Percentiles rank a stretch among this genome's conserved stretches.
Conservation (phyloP, 1,139 yeast species). For the Zygosaccharomyces pseudobailii region DNA sequence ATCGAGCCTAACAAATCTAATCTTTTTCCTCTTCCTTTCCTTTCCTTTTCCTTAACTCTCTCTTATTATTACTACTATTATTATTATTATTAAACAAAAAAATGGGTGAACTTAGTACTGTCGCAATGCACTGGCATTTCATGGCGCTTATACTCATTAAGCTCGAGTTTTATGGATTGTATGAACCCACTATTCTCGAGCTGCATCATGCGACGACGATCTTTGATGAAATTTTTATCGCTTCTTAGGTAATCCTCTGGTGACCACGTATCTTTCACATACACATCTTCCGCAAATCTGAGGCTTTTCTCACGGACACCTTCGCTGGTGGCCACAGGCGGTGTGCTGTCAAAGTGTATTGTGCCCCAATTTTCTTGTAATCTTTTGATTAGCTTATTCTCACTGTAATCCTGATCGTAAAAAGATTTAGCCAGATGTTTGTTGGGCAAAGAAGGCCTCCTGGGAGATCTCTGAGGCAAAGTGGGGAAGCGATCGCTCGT, state of each 20-base stretch:
- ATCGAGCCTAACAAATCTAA: not conserved
- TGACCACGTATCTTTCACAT: constrained; percentile 23
- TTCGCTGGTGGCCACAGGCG: constrained; percentile 3
- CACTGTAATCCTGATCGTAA: constrained; percentile 11
- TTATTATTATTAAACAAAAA: constrained; percentile 15
- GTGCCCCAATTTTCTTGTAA: constrained; percentile 23
- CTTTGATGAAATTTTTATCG: constrained; percentile 20
- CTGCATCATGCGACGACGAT: constrained; percentile 22
- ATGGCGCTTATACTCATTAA: constrained; percentile 29
- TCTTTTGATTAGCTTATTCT: constrained; percentile 13
- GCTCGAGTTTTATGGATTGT: constrained; percentile 24
- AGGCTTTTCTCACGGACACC: constrained; percentile 7
- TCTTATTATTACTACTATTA: not conserved
- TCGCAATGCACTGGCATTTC: constrained; percentile 33
- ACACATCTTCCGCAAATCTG: constrained; percentile 20
- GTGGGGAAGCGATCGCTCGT: not conserved
- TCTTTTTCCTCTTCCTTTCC: not conserved
- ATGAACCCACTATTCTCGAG: constrained; percentile 18
- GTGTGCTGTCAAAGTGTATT: constrained; percentile 17
- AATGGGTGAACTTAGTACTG: constrained; percentile 29
- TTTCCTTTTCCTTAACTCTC: not conserved
- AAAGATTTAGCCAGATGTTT: constrained; percentile 18
- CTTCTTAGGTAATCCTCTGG: constrained; percentile 26
- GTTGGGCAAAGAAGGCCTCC: constrained; percentile 18
- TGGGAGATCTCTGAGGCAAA: constrained; percentile 24